These are phyloP conservation scores for Huntiella bhutanensis DNA, from an alignment of 2,329 filamentous ascomycete genomes.

Conservation along the genomic window DNA sequence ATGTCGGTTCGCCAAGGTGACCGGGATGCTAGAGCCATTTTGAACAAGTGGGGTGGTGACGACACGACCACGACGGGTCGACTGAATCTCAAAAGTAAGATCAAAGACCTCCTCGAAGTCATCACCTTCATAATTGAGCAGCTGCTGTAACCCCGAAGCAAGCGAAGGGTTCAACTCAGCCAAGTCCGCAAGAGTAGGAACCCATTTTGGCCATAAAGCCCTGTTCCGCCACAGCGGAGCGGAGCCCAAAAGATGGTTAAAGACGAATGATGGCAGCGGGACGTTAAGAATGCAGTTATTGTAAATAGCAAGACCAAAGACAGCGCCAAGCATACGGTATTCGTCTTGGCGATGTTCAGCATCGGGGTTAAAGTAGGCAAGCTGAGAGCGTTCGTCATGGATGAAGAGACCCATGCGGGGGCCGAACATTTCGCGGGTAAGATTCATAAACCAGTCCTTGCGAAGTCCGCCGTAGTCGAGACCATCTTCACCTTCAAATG, in stretches of 20 bases:
- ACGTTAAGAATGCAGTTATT: constrained; percentile 87
- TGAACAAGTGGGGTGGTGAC: constrained; percentile 51
- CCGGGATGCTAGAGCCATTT: constrained; percentile 52
- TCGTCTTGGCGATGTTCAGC: constrained; percentile 84
- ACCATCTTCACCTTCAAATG: constrained; percentile 76
- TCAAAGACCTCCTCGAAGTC: constrained; percentile 51
- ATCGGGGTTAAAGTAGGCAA: constrained; percentile 84
- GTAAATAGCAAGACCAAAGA: constrained; percentile 80
- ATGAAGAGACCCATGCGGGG: constrained; percentile 81
- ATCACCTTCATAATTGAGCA: constrained; percentile 70
- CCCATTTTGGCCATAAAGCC: constrained; percentile 37
- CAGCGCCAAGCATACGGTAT: constrained; percentile 74
- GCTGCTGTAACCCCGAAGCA: constrained; percentile 53
- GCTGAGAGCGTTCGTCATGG: constrained; percentile 77
- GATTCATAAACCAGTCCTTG: constrained; percentile 86
- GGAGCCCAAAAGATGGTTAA: constrained; percentile 66
- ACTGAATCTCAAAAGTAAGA: constrained; percentile 60
- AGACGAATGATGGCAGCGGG: constrained; percentile 72
- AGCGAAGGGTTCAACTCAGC: constrained; percentile 63
- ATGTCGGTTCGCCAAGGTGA: constrained; percentile 66
- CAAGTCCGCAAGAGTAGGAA: constrained; percentile 53
- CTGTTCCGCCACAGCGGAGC: constrained; percentile 30
- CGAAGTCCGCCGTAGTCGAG: constrained; percentile 76
- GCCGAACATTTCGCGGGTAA: constrained; percentile 79
- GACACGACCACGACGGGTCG: constrained; percentile 56